phyloP scores from a whole-genome alignment of 805 yeast species.

The Candida lessepsii region DNA sequence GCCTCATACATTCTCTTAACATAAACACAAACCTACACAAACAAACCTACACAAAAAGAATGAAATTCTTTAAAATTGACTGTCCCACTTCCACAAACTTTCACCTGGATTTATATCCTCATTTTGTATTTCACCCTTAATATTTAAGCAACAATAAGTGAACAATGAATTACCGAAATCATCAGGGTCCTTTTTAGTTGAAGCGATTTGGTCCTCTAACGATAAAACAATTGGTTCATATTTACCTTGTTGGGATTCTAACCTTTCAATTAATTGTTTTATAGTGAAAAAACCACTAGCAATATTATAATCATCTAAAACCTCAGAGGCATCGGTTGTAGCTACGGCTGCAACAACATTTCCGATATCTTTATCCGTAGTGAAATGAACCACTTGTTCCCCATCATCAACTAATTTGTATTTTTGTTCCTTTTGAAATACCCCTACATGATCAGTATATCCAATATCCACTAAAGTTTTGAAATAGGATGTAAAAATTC shows the following conservation, averaged over 20 bases:
- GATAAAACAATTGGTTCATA: background rate
- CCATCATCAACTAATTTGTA: background rate
- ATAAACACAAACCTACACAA: too few relatives aligned
- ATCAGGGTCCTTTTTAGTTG: background rate
- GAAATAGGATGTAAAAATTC: conserved; percentile 40
- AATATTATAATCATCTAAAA: conserved; percentile 46
- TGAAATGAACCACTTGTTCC: conserved; percentile 25
- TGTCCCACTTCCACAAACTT: too few relatives aligned
- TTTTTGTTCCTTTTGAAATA: conserved; percentile 24
- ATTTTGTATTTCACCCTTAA: background rate
- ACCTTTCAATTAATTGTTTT: conserved; percentile 29
- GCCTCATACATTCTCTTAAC: too few relatives aligned
- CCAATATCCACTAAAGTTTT: conserved; percentile 27
- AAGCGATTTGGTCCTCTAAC: background rate
- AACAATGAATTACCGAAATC: background rate
- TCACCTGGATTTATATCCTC: conserved; percentile 9
- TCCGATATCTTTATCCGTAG: conserved; percentile 44
- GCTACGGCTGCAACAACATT: conserved; percentile 40
- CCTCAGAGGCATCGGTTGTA: conserved; percentile 30
- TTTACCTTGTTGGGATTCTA: conserved; percentile 1
- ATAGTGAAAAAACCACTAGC: conserved; percentile 40
- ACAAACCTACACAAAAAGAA: too few relatives aligned
- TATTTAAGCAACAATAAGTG: conserved; percentile 1
- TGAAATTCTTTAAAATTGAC: too few relatives aligned
- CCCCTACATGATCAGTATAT: conserved; percentile 34